Evolutionary conservation across 1,139 yeast species (phyloP), one percentile per base, ranked within the genome.

Genomic region (Yamadazyma triangularis): DNA sequence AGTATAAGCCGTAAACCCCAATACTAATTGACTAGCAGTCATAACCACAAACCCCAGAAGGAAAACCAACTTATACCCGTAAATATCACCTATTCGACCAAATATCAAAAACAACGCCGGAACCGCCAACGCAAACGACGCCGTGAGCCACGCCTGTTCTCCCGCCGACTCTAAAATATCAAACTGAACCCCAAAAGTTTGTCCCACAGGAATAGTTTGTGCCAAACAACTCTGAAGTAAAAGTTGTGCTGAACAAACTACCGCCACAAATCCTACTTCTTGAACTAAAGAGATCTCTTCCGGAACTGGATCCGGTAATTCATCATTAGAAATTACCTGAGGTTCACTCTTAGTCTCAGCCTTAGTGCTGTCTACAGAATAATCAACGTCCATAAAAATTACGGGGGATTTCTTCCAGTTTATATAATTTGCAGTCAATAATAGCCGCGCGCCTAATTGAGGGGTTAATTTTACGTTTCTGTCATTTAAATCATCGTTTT

Each of bases 21-120:
- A 56, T 3, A 75, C 42, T 26, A 77, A 41, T 4, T 79, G 64
- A 67, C 76, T 70, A 1, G 78, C 26, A 0, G 70, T 58, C 23
- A 64, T 56, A 70, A 77, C 67, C 2, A 51, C 28, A 38, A 62
- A 76, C 1, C 84, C 82, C 4, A 61, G 33, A 1, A 76, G 32
- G 42, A 64, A 70, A 34, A 76, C 42, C 24, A 35, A 47, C 42
- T 76, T 76, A 44, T 77, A 76, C 4, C 86, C 87, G 43, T 61
- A 66, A 40, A 76, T 51, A 47, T 79, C 86, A n/a, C 86, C 86
- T 15, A 78, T 45, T 28, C 79, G 64, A 8, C 87, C 87, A 1
- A 79, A 69, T 3, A 73, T 56, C 21, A 79, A 52, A 34, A 79
- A 77, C 36, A 79, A 74, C 0, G 85, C 73, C 8, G 85, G 85